Evolutionary conservation across 2,329 filamentous ascomycete genomes (phyloP), one percentile per base, ranked within the genome.

Genomic region (Tolypocladium amazonense): DNA sequence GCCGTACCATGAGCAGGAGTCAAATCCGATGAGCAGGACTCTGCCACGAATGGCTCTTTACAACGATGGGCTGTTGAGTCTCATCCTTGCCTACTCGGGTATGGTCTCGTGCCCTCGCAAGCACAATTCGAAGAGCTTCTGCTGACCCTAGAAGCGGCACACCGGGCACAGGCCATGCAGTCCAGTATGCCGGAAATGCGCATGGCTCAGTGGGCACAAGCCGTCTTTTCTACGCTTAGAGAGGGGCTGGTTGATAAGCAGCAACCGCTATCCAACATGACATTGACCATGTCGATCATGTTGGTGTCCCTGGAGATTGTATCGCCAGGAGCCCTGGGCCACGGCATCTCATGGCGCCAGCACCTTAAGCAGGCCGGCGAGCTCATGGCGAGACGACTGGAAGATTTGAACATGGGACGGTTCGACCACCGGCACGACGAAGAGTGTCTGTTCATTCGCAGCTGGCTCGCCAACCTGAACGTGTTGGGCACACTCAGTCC

Each of bases 381-480:
- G 66, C 84, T 95, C 65, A 92, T 93, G 66, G 77, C 85, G 18
- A 81, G 85, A 4, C 84, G 88, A 8, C 71, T 76, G 4, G 72
- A 72, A 27, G 75, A 73, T 14, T 66, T 77, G 14, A 27, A 35
- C 12, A 54, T 30, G 3, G 25, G 33, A 3, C 25, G n/a, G 4
- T n/a, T 71, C 69, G 37, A 57, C 18, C 81, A 81, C 47, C 67
- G 80, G 67, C 67, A 81, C 67, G 79, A 86, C 67, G 77, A 83
- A 67, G 79, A 89, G 59, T 81, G 86, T 58, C 87, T 88, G 58
- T 94, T 95, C 68, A 79, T 94, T 12, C 87, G 84, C 65, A 85
- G 88, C 61, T 95, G 90, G 90, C 88, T 94, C 64, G 88, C 88
- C 1, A 94, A 94, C 72, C 80, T 95, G 25, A 90, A 94, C 68